Conservation (phyloP, 2,329 filamentous ascomycete genomes). For the Samsoniella hepiali region DNA sequence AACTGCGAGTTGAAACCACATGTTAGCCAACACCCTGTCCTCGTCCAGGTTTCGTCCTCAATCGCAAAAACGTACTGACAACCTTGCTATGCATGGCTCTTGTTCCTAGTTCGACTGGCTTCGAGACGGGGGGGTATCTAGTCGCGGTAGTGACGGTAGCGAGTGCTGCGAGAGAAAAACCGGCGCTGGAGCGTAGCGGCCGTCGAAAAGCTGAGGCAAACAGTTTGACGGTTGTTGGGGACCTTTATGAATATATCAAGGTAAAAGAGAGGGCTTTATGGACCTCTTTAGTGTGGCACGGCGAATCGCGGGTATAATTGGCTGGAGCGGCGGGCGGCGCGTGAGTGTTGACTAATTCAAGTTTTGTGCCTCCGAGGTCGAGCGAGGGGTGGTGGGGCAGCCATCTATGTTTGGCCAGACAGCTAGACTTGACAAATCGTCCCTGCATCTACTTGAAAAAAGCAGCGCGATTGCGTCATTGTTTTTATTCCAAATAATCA, state of each 20-base stretch:
- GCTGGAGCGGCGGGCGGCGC: conserved; percentile 5
- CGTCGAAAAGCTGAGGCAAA: conserved; percentile 81
- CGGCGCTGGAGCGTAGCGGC: conserved; percentile 70
- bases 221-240: conserved; percentile 69
- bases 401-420: neutral
- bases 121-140: conserved; percentile 10
- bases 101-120: conserved; percentile 33
- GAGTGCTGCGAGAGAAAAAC: conserved; percentile 69
- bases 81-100: conserved; percentile 88
- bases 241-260: neutral
- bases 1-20: conserved; percentile 41
- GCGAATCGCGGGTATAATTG: conserved; percentile 5
- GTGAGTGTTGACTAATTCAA: conserved; percentile 17
- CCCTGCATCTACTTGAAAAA: neutral
- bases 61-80: conserved; percentile 62
- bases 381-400: conserved; percentile 17
- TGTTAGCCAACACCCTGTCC: conserved; percentile 2
- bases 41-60: neutral
- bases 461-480: neutral
- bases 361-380: conserved; percentile 9
- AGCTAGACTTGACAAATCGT: conserved; percentile 7
- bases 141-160: conserved; percentile 46
- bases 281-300: conserved; percentile 1
- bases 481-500: neutral
- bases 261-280: conserved; percentile 12